Percentiles rank a stretch among this genome's conserved stretches.
Evolutionary conservation across 345 rosid species (phyloP).

Genomic region (Eucalyptus marginata): DNA sequence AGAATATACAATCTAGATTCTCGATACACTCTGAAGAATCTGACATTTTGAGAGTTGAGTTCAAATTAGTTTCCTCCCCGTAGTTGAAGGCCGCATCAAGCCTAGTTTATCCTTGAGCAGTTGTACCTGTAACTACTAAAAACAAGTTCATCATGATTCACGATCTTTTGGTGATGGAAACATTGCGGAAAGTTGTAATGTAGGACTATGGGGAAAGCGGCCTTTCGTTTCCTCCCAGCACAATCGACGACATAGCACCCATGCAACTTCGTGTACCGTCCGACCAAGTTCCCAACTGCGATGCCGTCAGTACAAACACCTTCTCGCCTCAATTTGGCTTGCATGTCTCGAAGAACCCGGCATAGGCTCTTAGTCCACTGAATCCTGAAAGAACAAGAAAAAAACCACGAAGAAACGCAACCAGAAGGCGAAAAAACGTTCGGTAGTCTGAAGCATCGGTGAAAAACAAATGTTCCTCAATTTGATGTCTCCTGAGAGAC

Average conservation of each 20-base stretch:
- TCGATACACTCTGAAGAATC: neutral
- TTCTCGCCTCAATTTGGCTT: conserved; percentile 33
- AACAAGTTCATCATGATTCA: neutral
- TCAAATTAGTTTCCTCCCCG: conserved; percentile 27
- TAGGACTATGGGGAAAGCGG: neutral
- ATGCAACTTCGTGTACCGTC: conserved; percentile 28
- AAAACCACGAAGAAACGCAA: neutral
- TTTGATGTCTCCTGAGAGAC: neutral
- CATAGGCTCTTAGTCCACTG: conserved; percentile 42
- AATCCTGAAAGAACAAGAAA: conserved; percentile 2
- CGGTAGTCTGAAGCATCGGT: neutral
- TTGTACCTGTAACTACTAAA: conserved; percentile 6
- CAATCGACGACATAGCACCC: conserved; percentile 48
- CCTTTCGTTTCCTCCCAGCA: conserved; percentile 35
- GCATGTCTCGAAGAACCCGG: conserved; percentile 24
- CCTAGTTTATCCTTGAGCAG: conserved; percentile 44
- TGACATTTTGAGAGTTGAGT: conserved; percentile 23
- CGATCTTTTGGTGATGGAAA: neutral
- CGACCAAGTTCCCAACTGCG: conserved; percentile 38
- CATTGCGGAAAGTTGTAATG: neutral
- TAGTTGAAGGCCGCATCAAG: conserved; percentile 46
- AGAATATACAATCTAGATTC: neutral
- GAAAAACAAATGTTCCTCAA: neutral
- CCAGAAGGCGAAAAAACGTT: neutral
- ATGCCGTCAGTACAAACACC: conserved; percentile 37